Evolutionary conservation across 2,329 filamentous ascomycete species (phyloP), one percentile per base, ranked within the genome.

Genomic region (Ophiostoma sp.): DNA sequence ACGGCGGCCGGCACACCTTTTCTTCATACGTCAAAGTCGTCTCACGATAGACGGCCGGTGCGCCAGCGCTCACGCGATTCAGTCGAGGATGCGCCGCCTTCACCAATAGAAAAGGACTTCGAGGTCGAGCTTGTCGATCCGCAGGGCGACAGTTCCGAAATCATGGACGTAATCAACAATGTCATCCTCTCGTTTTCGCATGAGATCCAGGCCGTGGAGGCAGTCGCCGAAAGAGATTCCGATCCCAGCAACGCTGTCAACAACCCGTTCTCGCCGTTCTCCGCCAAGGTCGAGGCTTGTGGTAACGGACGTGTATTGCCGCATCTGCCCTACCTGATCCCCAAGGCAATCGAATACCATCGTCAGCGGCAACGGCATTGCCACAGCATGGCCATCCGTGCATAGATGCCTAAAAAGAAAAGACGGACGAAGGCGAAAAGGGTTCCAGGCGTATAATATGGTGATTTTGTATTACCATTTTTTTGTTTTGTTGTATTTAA

Each of bases 111-210:
- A 74, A 45, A 66, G 45, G 47, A 66, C 4, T 71, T 60, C 12
- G 70, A 74, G 66, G 72, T 76, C 64, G 72, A 76, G 70, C 72
- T 77, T 27, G 73, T 76, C 66, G 76, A 77, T 66, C 76, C 76
- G 5, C 69, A 72, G 44, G 73, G 70, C 68, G 72, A 74, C 66
- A 64, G 65, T 4, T 70, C 69, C 40, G 64, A 68, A 9, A 67
- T 72, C 67, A 71, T 72, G 68, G 67, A 64, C 41, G 64, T 71
- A 52, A 72, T 74, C 58, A 68, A 74, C 47, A 72, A 71, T 36
- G 72, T 74, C 9, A 71, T 74, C 65, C 70, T 74, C 69, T 73
- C 73, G 0, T 74, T 72, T 64, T 72, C 70, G 49, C 69, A 70
- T 12, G 73, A 73, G 68, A 72, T 73, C 60, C 63, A 71, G 62